Conservation (phyloP, 2,329 filamentous ascomycete species). For the Fusarium continuum region DNA sequence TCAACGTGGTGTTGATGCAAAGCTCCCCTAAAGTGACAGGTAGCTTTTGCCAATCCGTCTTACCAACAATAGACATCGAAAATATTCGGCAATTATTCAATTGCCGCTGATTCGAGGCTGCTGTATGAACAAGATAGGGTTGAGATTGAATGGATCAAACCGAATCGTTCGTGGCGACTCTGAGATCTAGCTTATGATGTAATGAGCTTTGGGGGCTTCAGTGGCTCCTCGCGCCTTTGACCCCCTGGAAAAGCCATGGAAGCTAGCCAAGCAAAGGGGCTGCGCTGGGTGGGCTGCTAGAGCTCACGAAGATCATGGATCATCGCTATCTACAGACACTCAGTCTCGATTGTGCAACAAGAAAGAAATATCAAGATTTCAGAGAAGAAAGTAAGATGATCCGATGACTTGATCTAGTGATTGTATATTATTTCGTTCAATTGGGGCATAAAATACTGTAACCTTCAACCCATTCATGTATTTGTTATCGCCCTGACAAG, state of each 20-base stretch:
- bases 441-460: too few species aligned
- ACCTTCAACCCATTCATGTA: too few species aligned
- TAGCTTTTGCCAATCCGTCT: constrained; percentile 87
- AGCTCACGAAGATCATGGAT: not conserved
- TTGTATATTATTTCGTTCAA: too few species aligned
- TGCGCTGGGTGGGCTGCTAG: too few species aligned
- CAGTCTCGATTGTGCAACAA: not conserved
- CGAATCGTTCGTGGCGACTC: constrained; percentile 7
- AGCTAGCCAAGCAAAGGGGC: not conserved
- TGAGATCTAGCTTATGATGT: constrained; percentile 13
- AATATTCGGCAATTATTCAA: not conserved
- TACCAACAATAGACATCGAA: constrained; percentile 54
- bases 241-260: not conserved
- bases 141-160: constrained; percentile 3
- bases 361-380: too few species aligned
- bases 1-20: constrained; percentile 91
- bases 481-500: too few species aligned
- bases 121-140: not conserved
- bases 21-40: constrained; percentile 85
- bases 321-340: not conserved
- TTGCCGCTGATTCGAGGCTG: not conserved
- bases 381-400: too few species aligned
- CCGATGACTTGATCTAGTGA: too few species aligned
- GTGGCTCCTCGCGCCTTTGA: not conserved
- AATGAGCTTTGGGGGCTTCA: constrained; percentile 3